Base-by-base conservation (phyloP, 306 rosid species). In the Vicia villosa region DNA sequence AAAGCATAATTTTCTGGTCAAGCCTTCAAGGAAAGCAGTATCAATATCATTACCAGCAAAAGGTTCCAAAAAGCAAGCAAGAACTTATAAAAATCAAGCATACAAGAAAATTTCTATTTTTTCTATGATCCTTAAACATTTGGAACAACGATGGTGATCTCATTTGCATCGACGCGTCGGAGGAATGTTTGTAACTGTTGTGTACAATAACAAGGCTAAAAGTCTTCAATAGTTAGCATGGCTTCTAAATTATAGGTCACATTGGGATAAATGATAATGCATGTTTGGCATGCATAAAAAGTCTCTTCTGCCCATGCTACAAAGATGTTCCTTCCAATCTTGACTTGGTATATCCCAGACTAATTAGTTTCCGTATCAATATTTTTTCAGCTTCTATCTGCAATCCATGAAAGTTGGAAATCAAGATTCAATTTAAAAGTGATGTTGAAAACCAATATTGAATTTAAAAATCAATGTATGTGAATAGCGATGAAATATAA, bases 361-460 rank as follows among this genome's bases (percentile, higher is more conserved):
- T 76, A 63, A 80, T 76, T 70, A 94, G 88, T 85, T 84, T 94
- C 73, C 79, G 88, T 50, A 88, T 71, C 89, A 94, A 82, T 61
- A 88, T 60, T 63, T 94, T 94, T 80, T 88, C 99, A 79, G 96
- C 99, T 66, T 82, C 86, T 11, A 75, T 86, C 97, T 94, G 84
- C 64, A 67, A 81, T 51, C 67, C 82, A 54, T 15, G 62, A 26
- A 69, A 42, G 46, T 59, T 8, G 62, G 72, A 67, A 76, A 59
- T 37, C 49, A 49, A 40, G 22, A n/a, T 3, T 15, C 37, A 49
- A 36, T 16, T 61, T 9, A 36, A 7, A 51, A 43, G 66, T 41
- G 49, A 38, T 26, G 45, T 17, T 8, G 30, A 14, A 42, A 76
- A 55, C 19, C 38, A 38, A 40, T 28, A n/a, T 3, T 13, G 42